Evolutionary conservation across 2,329 filamentous ascomycete species (phyloP), one percentile per base, ranked within the genome.

Genomic region (Raffaelea ambrosiae): DNA sequence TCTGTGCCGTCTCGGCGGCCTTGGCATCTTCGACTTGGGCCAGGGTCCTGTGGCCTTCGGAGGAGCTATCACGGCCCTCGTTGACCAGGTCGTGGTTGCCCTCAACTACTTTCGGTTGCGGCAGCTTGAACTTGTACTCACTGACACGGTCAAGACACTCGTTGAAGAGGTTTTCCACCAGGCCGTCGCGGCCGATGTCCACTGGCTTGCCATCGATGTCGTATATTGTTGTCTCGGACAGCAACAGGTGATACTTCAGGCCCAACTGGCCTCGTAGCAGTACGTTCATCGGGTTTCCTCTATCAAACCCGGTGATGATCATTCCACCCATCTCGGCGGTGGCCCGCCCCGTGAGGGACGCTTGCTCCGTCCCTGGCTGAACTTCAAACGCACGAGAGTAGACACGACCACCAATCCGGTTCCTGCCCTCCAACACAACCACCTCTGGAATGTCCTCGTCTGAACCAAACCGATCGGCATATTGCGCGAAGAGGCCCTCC

Each of bases 301-400:
- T 81, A 55, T 97, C 89, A 62, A 97, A 98, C 0, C 93, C 93
- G 31, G 94, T 96, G 52, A 98, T 89, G 51, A 98, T 97, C 74
- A 98, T 95, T 48, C 91, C 93, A 23, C 93, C 93, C 83, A 96
- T 94, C 63, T 98, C 93, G 29, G 88, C 93, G 19, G 90, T 97
- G 59, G 18, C 20, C 5, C 39, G 46, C 45, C 11, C 26, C 47
- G 0, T 49, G 36, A n/a, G 29, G n/a, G 2, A 5, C 35, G 4
- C 40, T 11, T 3, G 33, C 40, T 21, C 22, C 35, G 35, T n/a
- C 9, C 71, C 74, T 65, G 63, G 77, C 63, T 70, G 84, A 68
- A 69, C 81, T 74, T 71, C 70, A 53, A 84, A 75, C 21, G 76
- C 67, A 46, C 77, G 88, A 46, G 93, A 98, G 66, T 96, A 97